Conservation (phyloP, 1,284 basidiomycete species). For the Malassezia obtusa region DNA sequence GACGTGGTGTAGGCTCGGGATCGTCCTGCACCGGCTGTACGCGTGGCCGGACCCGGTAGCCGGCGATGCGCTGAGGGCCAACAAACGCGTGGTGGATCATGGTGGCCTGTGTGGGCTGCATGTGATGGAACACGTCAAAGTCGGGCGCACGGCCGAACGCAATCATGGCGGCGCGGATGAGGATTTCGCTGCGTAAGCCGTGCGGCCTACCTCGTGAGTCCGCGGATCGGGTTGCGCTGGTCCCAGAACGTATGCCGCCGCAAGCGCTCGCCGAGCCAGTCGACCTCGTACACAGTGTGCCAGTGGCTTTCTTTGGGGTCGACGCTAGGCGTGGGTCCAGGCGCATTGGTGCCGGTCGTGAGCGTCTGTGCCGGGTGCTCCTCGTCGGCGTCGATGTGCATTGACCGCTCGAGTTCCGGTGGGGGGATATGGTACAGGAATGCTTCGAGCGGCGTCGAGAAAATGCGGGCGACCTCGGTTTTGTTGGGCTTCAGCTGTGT, state of each 20-base stretch:
- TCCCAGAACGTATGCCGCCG: constrained; percentile 43
- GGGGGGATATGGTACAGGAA: constrained; percentile 35
- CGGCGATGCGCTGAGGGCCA: neutral
- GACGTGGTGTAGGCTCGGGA: neutral
- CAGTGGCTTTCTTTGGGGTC: constrained; percentile 20
- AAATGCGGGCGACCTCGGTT: constrained; percentile 30
- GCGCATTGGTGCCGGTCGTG: neutral
- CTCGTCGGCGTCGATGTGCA: constrained; percentile 18
- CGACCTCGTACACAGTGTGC: constrained; percentile 39
- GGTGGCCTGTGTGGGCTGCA: constrained; percentile 25
- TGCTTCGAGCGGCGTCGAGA: constrained; percentile 33
- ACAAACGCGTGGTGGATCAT: constrained; percentile 32
- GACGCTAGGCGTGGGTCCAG: neutral
- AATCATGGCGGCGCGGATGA: constrained; percentile 31
- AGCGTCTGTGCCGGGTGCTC: constrained; percentile 18
- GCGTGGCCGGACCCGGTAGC: neutral
- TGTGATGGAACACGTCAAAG: constrained; percentile 15
- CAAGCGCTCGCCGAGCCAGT: constrained; percentile 30
- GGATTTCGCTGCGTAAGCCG: constrained; percentile 26
- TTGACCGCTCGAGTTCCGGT: constrained; percentile 8
- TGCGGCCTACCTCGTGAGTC: constrained; percentile 24
- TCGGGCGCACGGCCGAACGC: constrained; percentile 24
- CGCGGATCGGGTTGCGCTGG: constrained; percentile 35
- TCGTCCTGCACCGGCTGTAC: neutral
- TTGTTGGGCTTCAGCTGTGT: constrained; percentile 23